Evolutionary conservation across 1,139 yeast species (phyloP).

Genomic region (Maudiozyma humilis): DNA sequence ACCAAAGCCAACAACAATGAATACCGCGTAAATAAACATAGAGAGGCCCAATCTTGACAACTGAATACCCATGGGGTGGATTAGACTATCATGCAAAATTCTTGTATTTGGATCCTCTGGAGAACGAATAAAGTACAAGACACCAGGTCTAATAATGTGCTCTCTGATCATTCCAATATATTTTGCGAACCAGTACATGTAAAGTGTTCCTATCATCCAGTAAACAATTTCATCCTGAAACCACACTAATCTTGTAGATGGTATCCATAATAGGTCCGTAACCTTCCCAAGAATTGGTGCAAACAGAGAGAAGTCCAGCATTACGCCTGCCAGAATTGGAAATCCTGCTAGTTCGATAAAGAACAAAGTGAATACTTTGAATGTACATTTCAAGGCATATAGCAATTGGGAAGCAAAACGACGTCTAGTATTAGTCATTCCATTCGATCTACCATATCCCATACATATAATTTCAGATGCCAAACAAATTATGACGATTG

Average conservation of each 20-base stretch:
- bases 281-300: slow-evolving; percentile 43
- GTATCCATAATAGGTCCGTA: slow-evolving; percentile 23
- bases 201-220: slow-evolving; percentile 75
- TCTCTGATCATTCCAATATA: slow-evolving; percentile 79
- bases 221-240: slow-evolving; percentile 33
- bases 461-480: slow-evolving; percentile 39
- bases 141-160: slow-evolving; percentile 75
- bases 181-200: slow-evolving; percentile 81
- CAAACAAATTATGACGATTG: slow-evolving; percentile 39
- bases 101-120: slow-evolving; percentile 92
- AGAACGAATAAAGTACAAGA: slow-evolving; percentile 79
- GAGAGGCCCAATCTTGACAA: slow-evolving; percentile 67
- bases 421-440: slow-evolving; percentile 28
- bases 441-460: slow-evolving; percentile 41
- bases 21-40: slow-evolving; percentile 64
- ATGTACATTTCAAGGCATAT: slow-evolving; percentile 51
- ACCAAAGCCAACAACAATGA: slow-evolving; percentile 72
- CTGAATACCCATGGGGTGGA: slow-evolving; percentile 65
- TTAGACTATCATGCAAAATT: slow-evolving; percentile 80
- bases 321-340: slow-evolving; percentile 79
- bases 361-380: slow-evolving; percentile 69
- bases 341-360: slow-evolving; percentile 73
- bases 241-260: slow-evolving; percentile 17
- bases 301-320: slow-evolving; percentile 56
- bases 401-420: slow-evolving; percentile 45